Percentiles rank a stretch among this genome's conserved stretches.
Conservation (phyloP, 2,329 filamentous ascomycete genomes). For the Pezicula neosporulosa region DNA sequence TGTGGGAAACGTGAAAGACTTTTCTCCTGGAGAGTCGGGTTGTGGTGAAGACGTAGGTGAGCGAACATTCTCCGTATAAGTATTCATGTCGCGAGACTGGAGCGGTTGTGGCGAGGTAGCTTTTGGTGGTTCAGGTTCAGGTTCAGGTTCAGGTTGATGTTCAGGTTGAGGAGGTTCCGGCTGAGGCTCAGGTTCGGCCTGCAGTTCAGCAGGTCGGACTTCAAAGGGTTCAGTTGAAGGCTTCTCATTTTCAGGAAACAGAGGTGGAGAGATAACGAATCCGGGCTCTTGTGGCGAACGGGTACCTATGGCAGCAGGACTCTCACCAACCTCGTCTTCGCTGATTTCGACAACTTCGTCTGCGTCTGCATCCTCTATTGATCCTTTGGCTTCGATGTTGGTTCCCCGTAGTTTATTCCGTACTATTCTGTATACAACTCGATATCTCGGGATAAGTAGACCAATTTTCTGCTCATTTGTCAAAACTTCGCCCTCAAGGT, state of each 20-base stretch:
- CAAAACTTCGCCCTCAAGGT: constrained; percentile 11
- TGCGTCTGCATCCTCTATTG: constrained; percentile 20
- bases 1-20: not conserved
- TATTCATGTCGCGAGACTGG: not conserved
- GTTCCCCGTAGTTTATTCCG: constrained; percentile 46
- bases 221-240: not conserved
- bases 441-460: constrained; percentile 34
- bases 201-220: not conserved
- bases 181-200: not conserved
- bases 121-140: too few relatives aligned
- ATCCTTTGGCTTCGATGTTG: constrained; percentile 29
- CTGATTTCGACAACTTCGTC: constrained; percentile 12
- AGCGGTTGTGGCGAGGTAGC: not conserved
- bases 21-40: constrained; percentile 3
- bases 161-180: not conserved
- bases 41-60: not conserved
- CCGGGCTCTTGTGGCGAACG: not conserved
- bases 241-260: constrained; percentile 4
- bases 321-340: constrained; percentile 8
- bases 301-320: not conserved
- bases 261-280: constrained; percentile 6
- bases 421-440: constrained; percentile 57
- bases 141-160: not conserved
- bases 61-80: not conserved
- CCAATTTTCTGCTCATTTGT: constrained; percentile 13